Percentiles rank a stretch among this genome's conserved stretches.
Conservation (phyloP, 2,329 filamentous ascomycete species). For the Tolypocladium endophyticum region DNA sequence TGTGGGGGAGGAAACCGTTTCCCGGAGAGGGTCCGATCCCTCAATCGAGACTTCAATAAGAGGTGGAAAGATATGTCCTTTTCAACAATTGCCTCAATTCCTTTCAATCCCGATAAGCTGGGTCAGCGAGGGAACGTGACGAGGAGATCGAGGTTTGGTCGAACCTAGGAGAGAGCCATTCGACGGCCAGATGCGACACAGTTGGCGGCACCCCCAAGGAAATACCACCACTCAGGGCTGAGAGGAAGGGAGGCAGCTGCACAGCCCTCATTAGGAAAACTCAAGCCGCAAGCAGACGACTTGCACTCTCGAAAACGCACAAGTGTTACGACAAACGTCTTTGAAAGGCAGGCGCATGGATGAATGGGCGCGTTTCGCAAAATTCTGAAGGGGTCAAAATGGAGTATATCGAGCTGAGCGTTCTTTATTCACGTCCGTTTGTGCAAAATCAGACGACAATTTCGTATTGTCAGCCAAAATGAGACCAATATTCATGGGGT, state of each 20-base stretch:
- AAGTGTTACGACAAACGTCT: not conserved
- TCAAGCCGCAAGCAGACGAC: no score
- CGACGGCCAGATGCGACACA: not conserved
- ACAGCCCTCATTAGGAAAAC: no score
- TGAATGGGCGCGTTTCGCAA: not conserved
- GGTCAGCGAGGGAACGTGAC: not conserved
- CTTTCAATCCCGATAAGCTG: not conserved
- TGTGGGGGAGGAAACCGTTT: slow-evolving; percentile 40
- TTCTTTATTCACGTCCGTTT: not conserved
- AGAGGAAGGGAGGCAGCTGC: not conserved
- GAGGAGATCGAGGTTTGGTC: no score
- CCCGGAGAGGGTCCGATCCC: slow-evolving; percentile 15
- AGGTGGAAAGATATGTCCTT: no score
- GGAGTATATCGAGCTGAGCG: not conserved
- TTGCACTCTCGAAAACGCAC: no score
- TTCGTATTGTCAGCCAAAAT: not conserved
- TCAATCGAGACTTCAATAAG: not conserved
- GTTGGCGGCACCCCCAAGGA: not conserved
- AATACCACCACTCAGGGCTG: not conserved
- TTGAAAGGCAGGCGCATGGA: not conserved
- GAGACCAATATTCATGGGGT: not conserved
- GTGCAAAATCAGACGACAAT: no score
- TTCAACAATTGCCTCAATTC: not conserved
- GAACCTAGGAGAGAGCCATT: not conserved
- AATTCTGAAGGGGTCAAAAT: not conserved